Conservation (phyloP, 257 asterid genomes). For the Primulina huaijiensis region DNA sequence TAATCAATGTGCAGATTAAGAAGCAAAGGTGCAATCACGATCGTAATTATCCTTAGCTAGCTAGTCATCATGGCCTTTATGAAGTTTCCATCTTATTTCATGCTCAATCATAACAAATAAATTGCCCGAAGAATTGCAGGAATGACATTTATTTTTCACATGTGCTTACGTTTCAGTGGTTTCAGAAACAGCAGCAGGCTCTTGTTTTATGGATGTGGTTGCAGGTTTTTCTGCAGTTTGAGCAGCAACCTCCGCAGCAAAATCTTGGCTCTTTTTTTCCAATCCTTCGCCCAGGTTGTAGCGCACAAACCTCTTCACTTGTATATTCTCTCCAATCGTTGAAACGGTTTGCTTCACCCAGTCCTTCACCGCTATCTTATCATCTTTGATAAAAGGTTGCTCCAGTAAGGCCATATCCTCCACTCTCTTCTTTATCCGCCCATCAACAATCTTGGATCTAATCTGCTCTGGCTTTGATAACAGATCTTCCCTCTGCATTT, state of each 20-base stretch:
- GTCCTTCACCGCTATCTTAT: constrained; percentile 79
- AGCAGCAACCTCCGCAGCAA: constrained; percentile 98
- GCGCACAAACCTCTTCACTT: constrained; percentile 74
- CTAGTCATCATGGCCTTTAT: neutral
- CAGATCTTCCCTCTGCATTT: constrained; percentile 94
- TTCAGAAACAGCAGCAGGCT: constrained; percentile 43
- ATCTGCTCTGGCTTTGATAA: constrained; percentile 84
- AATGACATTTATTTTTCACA: neutral
- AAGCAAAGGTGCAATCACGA: too few relatives aligned
- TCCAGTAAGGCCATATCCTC: constrained; percentile 80
- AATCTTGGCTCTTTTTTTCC: constrained; percentile 90
- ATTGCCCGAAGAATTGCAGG: neutral
- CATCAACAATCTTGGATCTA: constrained; percentile 86
- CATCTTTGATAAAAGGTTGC: constrained; percentile 91
- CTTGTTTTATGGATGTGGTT: constrained; percentile 48
- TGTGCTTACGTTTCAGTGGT: constrained; percentile 59
- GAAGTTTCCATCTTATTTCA: neutral
- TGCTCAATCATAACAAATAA: constrained; percentile 1
- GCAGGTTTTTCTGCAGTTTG: constrained; percentile 72
- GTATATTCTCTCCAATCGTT: constrained; percentile 87
- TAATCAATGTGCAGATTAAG: too few relatives aligned
- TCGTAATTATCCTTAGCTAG: neutral
- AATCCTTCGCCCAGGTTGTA: constrained; percentile 96
- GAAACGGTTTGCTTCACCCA: constrained; percentile 94
- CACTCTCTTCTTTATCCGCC: constrained; percentile 83